These are phyloP conservation scores for Anisodus acutangulus DNA, from an alignment of 257 asterid genomes.

Conservation along the genomic window DNA sequence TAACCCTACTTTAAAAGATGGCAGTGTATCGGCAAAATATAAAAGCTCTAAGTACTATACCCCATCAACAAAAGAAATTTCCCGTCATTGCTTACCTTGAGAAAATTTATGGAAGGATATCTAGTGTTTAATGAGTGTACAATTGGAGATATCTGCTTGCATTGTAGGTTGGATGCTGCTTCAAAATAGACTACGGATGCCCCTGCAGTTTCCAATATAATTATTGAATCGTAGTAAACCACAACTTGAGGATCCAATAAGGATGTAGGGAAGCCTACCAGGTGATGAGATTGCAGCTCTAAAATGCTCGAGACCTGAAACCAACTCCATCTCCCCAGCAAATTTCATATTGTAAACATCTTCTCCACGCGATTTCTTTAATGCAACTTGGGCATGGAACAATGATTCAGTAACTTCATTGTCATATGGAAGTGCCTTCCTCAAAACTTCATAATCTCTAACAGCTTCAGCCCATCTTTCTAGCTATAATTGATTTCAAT, in stretches of 20 bases:
- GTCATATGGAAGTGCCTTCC: slow-evolving; percentile 70
- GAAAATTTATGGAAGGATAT: slow-evolving; percentile 75
- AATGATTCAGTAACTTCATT: slow-evolving; percentile 78
- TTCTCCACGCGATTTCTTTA: slow-evolving; percentile 81
- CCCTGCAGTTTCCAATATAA: slow-evolving; percentile 54
- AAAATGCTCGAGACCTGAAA: slow-evolving; percentile 73
- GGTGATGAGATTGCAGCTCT: slow-evolving; percentile 78
- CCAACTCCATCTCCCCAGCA: slow-evolving; percentile 79
- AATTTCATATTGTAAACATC: slow-evolving; percentile 74
- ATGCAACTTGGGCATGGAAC: slow-evolving; percentile 73
- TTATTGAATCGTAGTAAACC: slow-evolving; percentile 30
- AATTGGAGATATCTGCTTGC: slow-evolving; percentile 71
- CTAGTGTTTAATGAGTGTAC: slow-evolving; percentile 65
- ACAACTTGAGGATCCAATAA: background rate
- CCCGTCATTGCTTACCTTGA: slow-evolving; percentile 57
- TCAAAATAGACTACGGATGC: slow-evolving; percentile 75
- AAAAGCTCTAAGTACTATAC: background rate
- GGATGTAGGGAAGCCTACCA: slow-evolving; percentile 46
- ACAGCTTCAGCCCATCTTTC: slow-evolving; percentile 90
- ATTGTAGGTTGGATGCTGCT: slow-evolving; percentile 51
- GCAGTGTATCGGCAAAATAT: background rate
- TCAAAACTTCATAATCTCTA: slow-evolving; percentile 75
- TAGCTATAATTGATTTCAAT: slow-evolving; percentile 53
- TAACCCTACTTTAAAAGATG: background rate
- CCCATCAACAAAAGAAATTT: slow-evolving; percentile 3